Conservation (phyloP, 129 eudicot genomes). For the Artemisia argyi region DNA sequence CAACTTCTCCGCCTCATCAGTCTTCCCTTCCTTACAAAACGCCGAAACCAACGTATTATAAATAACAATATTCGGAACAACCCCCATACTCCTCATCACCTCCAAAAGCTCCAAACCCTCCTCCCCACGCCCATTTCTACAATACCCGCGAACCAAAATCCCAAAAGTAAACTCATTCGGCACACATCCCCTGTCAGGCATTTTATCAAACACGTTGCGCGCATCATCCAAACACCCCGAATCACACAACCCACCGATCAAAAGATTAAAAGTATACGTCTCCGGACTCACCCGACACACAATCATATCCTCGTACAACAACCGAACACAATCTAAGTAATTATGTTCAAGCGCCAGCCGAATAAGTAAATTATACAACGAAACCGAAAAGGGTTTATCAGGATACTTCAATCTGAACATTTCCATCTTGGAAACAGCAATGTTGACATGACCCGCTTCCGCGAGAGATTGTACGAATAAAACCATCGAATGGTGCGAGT, state of each 20-base stretch:
- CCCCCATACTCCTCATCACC: conserved; percentile 50
- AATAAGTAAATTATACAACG: conserved; percentile 65
- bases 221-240: conserved; percentile 80
- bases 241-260: conserved; percentile 70
- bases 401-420: conserved; percentile 51
- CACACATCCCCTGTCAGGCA: conserved; percentile 74
- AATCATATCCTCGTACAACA: conserved; percentile 72
- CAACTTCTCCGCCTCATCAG: conserved; percentile 75
- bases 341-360: conserved; percentile 34
- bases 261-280: conserved; percentile 72
- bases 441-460: conserved; percentile 41
- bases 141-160: conserved; percentile 80
- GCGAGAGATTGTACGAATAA: conserved; percentile 43
- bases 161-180: conserved; percentile 89
- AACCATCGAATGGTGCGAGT: conserved; percentile 20
- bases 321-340: conserved; percentile 33
- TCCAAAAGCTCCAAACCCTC: conserved; percentile 66
- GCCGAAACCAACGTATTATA: conserved; percentile 73
- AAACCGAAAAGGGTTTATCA: conserved; percentile 36
- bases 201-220: conserved; percentile 76
- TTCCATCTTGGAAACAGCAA: conserved; percentile 66
- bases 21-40: conserved; percentile 72
- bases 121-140: conserved; percentile 43
- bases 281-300: conserved; percentile 54
- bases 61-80: conserved; percentile 54